A percentile compares a stretch with the other conserved stretches of the same genome.
Evolutionary conservation across 352 stramenopile species (phyloP).

Genomic region (Phytophthora vignae): DNA sequence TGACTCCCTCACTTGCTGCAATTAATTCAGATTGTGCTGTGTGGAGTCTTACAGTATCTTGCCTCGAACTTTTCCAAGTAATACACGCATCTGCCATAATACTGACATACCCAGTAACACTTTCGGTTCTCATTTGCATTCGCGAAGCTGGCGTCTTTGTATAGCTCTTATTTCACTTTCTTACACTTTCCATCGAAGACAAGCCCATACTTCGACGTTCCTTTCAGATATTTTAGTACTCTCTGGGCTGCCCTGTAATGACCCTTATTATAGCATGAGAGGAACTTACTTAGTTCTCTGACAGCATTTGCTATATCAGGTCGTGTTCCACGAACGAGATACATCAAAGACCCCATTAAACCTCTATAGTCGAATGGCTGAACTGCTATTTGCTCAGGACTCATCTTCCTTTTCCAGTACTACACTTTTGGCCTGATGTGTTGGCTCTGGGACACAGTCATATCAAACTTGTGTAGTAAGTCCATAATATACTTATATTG

Average conservation of each 20-base stretch:
- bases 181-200: constrained; percentile 15
- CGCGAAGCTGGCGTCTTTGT: constrained; percentile 19
- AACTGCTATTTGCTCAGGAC: constrained; percentile 6
- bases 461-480: constrained; percentile 13
- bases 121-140: constrained; percentile 20
- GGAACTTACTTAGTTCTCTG: background rate
- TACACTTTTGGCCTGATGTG: background rate
- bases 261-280: too few species aligned
- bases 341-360: constrained; percentile 7
- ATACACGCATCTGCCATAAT: constrained; percentile 17
- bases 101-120: constrained; percentile 11
- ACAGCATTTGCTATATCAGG: background rate
- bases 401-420: background rate
- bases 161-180: constrained; percentile 13
- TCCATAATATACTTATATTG: constrained; percentile 17
- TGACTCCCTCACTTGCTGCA: constrained; percentile 20
- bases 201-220: background rate
- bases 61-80: constrained; percentile 14
- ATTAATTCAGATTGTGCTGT: constrained; percentile 25
- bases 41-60: constrained; percentile 11
- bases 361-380: constrained; percentile 14
- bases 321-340: background rate
- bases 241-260: background rate
- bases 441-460: background rate
- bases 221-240: too few species aligned